Evolutionary conservation across 2,329 filamentous ascomycete species (phyloP).

Genomic region (Cadophora sp.): DNA sequence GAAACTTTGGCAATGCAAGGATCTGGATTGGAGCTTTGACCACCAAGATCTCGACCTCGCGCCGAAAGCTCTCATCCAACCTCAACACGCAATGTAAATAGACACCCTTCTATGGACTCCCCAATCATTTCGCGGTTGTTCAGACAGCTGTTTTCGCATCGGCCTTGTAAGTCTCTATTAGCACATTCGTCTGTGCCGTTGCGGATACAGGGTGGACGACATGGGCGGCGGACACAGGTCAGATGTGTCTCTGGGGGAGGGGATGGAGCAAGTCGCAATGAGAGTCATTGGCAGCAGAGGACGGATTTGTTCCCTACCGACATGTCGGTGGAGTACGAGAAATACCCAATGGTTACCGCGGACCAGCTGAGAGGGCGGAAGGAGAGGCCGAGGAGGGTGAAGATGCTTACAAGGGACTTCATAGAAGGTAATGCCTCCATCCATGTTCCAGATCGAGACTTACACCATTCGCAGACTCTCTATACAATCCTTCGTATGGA

Average conservation of each 20-base stretch:
- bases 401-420: constrained; percentile 98
- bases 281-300: constrained; percentile 86
- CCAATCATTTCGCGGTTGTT: constrained; percentile 80
- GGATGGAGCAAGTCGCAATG: constrained; percentile 50
- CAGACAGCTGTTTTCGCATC: constrained; percentile 82
- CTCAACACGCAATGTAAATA: constrained; percentile 32
- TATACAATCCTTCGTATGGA: constrained; percentile 94
- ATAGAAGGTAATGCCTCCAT: constrained; percentile 74
- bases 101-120: constrained; percentile 72
- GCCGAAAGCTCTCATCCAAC: constrained; percentile 30
- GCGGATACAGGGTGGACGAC: constrained; percentile 40
- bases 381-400: constrained; percentile 84
- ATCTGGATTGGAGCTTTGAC: constrained; percentile 47
- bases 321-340: constrained; percentile 78
- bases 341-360: constrained; percentile 86
- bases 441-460: constrained; percentile 23
- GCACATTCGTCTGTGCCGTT: constrained; percentile 45
- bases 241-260: constrained; percentile 40
- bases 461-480: constrained; percentile 67
- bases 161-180: constrained; percentile 64
- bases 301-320: constrained; percentile 77
- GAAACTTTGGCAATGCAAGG: constrained; percentile 13
- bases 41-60: constrained; percentile 37
- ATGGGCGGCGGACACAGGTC: constrained; percentile 49
- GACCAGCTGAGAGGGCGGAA: constrained; percentile 73